A percentile compares a stretch with the other conserved stretches of the same genome.
These are phyloP conservation scores for Tardiomyces blankii DNA, from an alignment of 1,139 yeast species.

Conservation along the genomic window DNA sequence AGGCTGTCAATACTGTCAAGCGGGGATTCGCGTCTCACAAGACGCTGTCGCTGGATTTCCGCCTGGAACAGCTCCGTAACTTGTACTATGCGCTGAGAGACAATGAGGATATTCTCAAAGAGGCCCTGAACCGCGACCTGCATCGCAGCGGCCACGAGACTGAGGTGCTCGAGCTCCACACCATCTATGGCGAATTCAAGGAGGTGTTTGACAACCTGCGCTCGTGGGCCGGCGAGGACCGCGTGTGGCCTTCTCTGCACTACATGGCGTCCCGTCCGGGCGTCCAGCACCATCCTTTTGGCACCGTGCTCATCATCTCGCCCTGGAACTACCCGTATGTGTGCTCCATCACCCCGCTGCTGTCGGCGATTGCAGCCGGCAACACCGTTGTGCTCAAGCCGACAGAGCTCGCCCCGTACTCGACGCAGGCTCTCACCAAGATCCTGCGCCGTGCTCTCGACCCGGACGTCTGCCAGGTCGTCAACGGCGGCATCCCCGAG, in stretches of 20 bases:
- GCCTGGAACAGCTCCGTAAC: slow-evolving; percentile 56
- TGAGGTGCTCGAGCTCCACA: slow-evolving; percentile 42
- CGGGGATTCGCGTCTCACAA: slow-evolving; percentile 38
- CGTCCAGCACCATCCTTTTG: slow-evolving; percentile 61
- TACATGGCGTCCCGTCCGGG: slow-evolving; percentile 36
- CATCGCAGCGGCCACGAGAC: slow-evolving; percentile 55
- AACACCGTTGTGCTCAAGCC: slow-evolving; percentile 76
- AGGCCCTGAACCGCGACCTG: slow-evolving; percentile 57
- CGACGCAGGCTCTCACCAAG: slow-evolving; percentile 43
- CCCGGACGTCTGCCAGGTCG: slow-evolving; percentile 43
- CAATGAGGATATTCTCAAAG: slow-evolving; percentile 41
- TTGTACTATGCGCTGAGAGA: slow-evolving; percentile 57
- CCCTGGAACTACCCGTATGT: slow-evolving; percentile 85
- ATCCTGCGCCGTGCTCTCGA: slow-evolving; percentile 47
- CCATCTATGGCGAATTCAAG: slow-evolving; percentile 44
- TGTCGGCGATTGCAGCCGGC: slow-evolving; percentile 83
- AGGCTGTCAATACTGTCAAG: slow-evolving; percentile 34
- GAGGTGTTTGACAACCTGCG: slow-evolving; percentile 50
- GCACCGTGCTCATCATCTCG: slow-evolving; percentile 62
- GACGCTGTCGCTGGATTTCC: slow-evolving; percentile 42
- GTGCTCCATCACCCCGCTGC: slow-evolving; percentile 55
- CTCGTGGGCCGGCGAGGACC: slow-evolving; percentile 48
- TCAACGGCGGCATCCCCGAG: slow-evolving; percentile 68
- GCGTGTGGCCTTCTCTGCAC: slow-evolving; percentile 14
- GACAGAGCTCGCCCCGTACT: slow-evolving; percentile 60